Evolutionary conservation across 2,329 filamentous ascomycete species (phyloP).

Genomic region (Fusarium drepaniforme): DNA sequence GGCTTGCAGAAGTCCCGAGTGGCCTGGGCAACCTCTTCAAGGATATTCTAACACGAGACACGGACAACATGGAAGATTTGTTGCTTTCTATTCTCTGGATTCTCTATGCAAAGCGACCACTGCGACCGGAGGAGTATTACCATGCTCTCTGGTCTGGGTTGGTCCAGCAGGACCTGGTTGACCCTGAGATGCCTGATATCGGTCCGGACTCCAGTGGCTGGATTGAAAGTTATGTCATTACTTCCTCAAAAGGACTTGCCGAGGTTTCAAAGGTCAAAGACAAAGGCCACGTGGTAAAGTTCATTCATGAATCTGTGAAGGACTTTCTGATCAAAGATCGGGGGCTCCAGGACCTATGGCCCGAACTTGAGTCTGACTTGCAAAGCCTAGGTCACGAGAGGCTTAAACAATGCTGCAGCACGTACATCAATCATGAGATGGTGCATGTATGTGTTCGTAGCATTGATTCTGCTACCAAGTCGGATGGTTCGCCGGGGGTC

Average conservation of each 20-base stretch:
- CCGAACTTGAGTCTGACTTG: constrained; percentile 7
- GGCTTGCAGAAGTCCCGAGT: constrained; percentile 51
- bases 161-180: accelerated
- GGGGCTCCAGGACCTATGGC: constrained; percentile 41
- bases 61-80: constrained; percentile 53
- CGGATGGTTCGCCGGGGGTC: not conserved
- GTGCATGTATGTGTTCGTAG: not conserved
- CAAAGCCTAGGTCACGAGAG: not conserved
- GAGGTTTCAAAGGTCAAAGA: constrained; percentile 53
- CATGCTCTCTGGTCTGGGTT: constrained; percentile 27
- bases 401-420: constrained; percentile 16
- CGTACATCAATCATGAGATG: constrained; percentile 11
- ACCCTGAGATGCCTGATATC: not conserved
- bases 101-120: constrained; percentile 59
- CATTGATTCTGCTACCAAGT: not conserved
- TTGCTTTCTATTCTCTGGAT: constrained; percentile 64
- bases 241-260: constrained; percentile 63
- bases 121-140: constrained; percentile 60
- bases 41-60: constrained; percentile 63
- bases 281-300: no score
- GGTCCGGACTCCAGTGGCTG: not conserved
- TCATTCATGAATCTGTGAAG: constrained; percentile 65
- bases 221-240: constrained; percentile 49
- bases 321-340: constrained; percentile 58
- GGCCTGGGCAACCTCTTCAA: constrained; percentile 62